A percentile compares a stretch with the other conserved stretches of the same genome.
Conservation (phyloP, 108 stramenopile species). For the Craspedostauros australis region DNA sequence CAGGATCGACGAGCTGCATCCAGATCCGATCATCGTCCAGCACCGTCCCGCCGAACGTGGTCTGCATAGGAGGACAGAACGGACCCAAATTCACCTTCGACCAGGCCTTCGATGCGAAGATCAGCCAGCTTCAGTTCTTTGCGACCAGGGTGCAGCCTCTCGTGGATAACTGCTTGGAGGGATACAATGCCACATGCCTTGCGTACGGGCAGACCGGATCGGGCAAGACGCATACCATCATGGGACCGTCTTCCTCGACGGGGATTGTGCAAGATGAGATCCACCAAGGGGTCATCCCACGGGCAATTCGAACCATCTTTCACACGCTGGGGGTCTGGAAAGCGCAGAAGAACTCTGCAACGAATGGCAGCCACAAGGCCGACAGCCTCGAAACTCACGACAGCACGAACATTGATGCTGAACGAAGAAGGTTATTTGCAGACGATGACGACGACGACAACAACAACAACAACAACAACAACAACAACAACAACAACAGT, state of each 20-base stretch:
- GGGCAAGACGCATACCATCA: constrained; percentile 77
- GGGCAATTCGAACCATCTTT: constrained; percentile 63
- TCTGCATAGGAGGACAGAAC: constrained; percentile 28
- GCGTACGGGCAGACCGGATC: constrained; percentile 95
- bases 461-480: too few relatives aligned
- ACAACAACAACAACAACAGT: too few relatives aligned
- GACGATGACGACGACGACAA: too few relatives aligned
- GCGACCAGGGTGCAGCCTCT: constrained; percentile 41
- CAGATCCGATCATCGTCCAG: constrained; percentile 27
- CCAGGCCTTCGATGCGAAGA: constrained; percentile 36
- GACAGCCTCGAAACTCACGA: too few relatives aligned
- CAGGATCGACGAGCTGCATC: constrained; percentile 51
- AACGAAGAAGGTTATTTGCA: too few relatives aligned
- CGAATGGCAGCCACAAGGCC: too few relatives aligned
- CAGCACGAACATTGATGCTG: too few relatives aligned
- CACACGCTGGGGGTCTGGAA: constrained; percentile 24
- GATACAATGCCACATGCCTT: constrained; percentile 96
- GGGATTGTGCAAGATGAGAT: constrained; percentile 33
- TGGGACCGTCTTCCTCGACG: constrained; percentile 27
- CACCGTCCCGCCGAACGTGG: constrained; percentile 3
- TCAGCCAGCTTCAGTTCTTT: constrained; percentile 54
- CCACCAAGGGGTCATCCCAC: constrained; percentile 66
- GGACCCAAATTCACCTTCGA: constrained; percentile 68
- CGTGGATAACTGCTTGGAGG: constrained; percentile 63
- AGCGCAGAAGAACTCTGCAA: too few relatives aligned